Base-by-base conservation (phyloP, 208 protist genomes). In the Phytomonas sp. region DNA sequence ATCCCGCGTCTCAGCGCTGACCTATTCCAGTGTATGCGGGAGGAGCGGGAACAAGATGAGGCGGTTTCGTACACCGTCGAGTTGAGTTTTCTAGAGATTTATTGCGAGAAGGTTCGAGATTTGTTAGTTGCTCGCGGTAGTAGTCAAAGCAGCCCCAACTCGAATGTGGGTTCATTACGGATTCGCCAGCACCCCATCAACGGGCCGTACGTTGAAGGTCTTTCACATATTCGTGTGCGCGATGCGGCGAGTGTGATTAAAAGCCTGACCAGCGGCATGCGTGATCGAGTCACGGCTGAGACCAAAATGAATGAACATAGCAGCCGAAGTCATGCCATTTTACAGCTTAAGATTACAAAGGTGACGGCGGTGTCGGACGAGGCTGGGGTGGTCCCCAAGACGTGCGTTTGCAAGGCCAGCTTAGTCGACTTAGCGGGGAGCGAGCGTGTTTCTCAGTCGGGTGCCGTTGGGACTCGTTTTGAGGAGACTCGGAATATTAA, bases 341-440 rank as follows among this genome's bases (percentile, higher is more conserved):
- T 99, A 66, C 76, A 94, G 66, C 79, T 99, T 56, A 83, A 94
- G 33, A 82, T 98, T 60, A 92, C 85, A 29, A 80, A 86, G 59
- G 75, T 92, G 7, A 66, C 78, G 14, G 72, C 80, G 4, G 71
- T 75, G 26, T 52, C 72, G 5, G 67, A 71, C 29, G 87, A 80
- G n/a, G 68, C 70, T n/a, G 78, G 70, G 2, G 86, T 93, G 1
- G 70, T 84, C 26, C 93, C 91, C 12, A 79, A 81, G 29, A 88
- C 85, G 32, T 77, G 88, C 19, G 66, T 61, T n/a, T 82, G 76
- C 60, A 92, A 88, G 33, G 78, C 97, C 30, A 99, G 95, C 69
- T 79, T 99, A 66, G 98, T 99, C 14, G 98, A 99, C 83, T 85
- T 99, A 5, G 98, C 98, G 8, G 98, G 98, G 31, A 97, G 89